Base-by-base conservation (phyloP, 2,329 filamentous ascomycete species). In the Plectosphaerella cucumerina region DNA sequence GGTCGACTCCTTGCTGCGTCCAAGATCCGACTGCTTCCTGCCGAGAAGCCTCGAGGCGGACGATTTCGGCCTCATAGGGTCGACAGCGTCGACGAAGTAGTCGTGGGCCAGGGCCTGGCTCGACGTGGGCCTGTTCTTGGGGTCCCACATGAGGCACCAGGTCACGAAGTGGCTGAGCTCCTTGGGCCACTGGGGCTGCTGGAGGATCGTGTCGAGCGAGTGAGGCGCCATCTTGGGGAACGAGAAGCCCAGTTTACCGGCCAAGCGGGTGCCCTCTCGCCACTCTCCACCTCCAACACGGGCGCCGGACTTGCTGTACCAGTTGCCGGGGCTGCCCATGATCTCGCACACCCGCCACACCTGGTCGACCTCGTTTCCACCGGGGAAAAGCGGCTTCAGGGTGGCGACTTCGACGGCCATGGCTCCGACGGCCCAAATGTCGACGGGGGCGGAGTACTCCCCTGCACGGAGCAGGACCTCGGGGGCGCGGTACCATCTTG, bases 211-310 rank as follows among this genome's bases (percentile, higher is more conserved):
- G 60, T 97, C 93, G 82, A 99, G 90, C 17, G 93, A 84, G 69
- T 97, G 94, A 47, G 94, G 94, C 20, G 94, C 93, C 94, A 99
- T 97, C 84, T 94, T 97, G 53, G 94, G 94, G 72, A 99, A 99
- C 0, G 94, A 97, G 70, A 99, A 99, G 50, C 94, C 94, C 56
- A 99, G 81, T 77, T 97, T 97, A 60, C 94, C 90, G 51, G 94
- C 94, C 53, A 99, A 77, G 55, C 90, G 83, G 44, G 91, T 91
- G 51, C 94, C 94, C 52, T 99, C 94, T 62, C 91, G 90, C 94
- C 94, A 99, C 60, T 99, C 94, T 62, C 94, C 94, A 64, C 94
- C 94, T 50, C 94, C 94, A 23, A 99, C 89, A 58, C 86, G 88
- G 22, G 79, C 77, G 21, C 92, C 92, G 5, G 89, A 78, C 71